These are phyloP conservation scores for Syncephalis plumigaleata DNA, from an alignment of 371 early-diverging fungal genomes.

Conservation along the genomic window DNA sequence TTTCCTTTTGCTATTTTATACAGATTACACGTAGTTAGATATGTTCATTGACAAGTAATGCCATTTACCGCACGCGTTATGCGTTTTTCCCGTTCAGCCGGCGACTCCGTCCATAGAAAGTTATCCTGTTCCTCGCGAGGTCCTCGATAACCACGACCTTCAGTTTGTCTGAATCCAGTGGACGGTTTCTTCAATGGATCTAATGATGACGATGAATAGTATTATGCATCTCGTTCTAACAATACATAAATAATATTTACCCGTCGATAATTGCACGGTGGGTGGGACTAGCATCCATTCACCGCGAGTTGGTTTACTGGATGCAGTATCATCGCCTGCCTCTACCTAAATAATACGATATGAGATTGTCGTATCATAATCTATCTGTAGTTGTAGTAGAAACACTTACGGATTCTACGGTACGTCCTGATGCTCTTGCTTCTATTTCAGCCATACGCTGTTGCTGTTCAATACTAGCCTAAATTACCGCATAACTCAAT, in stretches of 20 bases:
- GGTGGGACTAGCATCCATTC: slow-evolving; percentile 59
- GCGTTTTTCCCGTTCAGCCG: slow-evolving; percentile 25
- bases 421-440: no score
- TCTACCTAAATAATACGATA: no score
- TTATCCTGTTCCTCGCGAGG: background rate
- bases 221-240: no score
- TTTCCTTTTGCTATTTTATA: slow-evolving; percentile 2
- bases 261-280: slow-evolving; percentile 19
- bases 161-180: slow-evolving; percentile 4
- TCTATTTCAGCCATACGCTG: slow-evolving; percentile 9
- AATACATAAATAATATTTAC: no score
- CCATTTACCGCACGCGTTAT: slow-evolving; percentile 6
- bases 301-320: slow-evolving; percentile 16
- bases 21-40: no score
- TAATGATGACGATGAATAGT: no score
- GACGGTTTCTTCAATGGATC: background rate
- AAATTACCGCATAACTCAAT: background rate
- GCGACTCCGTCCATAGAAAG: slow-evolving; percentile 37
- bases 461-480: slow-evolving; percentile 7
- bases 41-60: slow-evolving; percentile 3
- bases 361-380: no score
- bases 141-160: slow-evolving; percentile 1
- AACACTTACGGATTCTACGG: slow-evolving; percentile 3
- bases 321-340: no score
- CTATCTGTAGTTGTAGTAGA: no score